A percentile compares a stretch with the other conserved stretches of the same genome.
Conservation (phyloP, 1,284 basidiomycete genomes). For the Malassezia sp. region DNA sequence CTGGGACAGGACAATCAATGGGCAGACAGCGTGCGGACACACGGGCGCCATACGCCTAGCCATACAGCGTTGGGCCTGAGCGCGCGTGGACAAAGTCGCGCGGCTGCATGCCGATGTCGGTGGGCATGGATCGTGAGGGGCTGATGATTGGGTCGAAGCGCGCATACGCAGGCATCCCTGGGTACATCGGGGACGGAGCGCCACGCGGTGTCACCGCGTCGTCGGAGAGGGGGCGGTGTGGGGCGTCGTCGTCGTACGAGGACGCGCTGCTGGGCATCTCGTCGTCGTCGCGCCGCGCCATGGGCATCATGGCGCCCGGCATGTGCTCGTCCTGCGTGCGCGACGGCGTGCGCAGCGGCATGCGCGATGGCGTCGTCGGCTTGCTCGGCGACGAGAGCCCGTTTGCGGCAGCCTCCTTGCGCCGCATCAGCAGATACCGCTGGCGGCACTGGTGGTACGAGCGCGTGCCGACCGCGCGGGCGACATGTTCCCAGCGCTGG, state of each 20-base stretch:
- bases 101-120: too few relatives aligned
- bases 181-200: too few relatives aligned
- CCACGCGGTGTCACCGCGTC: not conserved
- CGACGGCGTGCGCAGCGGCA: not conserved
- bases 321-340: not conserved
- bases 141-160: too few relatives aligned
- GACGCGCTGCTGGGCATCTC: not conserved
- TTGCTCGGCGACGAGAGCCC: slow-evolving; percentile 14
- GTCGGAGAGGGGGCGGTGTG: too few relatives aligned
- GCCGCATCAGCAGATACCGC: slow-evolving; percentile 43
- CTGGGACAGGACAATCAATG: too few relatives aligned
- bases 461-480: slow-evolving; percentile 41
- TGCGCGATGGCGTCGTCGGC: not conserved
- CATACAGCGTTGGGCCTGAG: too few relatives aligned
- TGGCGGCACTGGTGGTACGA: slow-evolving; percentile 46
- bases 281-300: not conserved
- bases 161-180: too few relatives aligned
- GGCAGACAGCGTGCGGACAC: too few relatives aligned
- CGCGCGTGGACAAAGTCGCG: too few relatives aligned
- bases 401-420: slow-evolving; percentile 37
- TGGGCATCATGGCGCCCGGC: not conserved
- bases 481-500: slow-evolving; percentile 45
- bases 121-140: too few relatives aligned
- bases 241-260: not conserved
- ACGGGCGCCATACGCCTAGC: too few relatives aligned